These are phyloP conservation scores for Colletotrichum simmondsii DNA, from an alignment of 2,329 filamentous ascomycete species.

Conservation along the genomic window DNA sequence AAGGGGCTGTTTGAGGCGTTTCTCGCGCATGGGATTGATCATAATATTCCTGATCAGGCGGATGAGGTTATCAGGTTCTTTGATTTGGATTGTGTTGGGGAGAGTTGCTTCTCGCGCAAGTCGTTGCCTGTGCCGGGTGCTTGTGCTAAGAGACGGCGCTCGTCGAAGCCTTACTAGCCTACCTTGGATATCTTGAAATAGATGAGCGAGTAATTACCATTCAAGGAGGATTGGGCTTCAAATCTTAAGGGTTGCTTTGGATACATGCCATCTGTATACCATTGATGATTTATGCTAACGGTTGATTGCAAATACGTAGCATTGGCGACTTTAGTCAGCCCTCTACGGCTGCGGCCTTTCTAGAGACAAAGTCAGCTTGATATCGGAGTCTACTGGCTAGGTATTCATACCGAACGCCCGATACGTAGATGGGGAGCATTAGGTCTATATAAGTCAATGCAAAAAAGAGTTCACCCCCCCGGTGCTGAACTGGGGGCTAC, in stretches of 20 bases:
- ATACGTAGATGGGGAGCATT: too few species aligned
- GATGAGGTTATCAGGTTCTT: constrained; percentile 37
- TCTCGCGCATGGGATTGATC: constrained; percentile 31
- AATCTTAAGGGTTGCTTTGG: not conserved
- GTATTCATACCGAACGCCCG: too few species aligned
- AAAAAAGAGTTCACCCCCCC: too few species aligned
- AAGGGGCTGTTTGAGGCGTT: constrained; percentile 35
- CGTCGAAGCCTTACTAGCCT: not conserved
- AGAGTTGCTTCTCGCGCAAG: constrained; percentile 36
- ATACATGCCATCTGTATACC: not conserved
- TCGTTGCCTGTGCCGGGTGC: not conserved
- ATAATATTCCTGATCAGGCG: constrained; percentile 35
- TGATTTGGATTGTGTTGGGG: constrained; percentile 32
- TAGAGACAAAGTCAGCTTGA: not conserved
- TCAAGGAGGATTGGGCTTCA: not conserved
- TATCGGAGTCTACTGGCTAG: not conserved
- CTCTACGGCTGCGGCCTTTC: not conserved
- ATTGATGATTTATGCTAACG: not conserved
- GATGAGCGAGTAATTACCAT: not conserved
- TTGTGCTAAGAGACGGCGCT: not conserved
- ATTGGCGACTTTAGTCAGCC: fast-evolving
- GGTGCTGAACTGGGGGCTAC: too few species aligned
- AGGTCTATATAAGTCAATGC: too few species aligned
- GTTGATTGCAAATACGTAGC: not conserved
- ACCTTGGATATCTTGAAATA: not conserved